Evolutionary conservation across 805 yeast species (phyloP).

Genomic region (Metschnikowia bowlesiae): DNA sequence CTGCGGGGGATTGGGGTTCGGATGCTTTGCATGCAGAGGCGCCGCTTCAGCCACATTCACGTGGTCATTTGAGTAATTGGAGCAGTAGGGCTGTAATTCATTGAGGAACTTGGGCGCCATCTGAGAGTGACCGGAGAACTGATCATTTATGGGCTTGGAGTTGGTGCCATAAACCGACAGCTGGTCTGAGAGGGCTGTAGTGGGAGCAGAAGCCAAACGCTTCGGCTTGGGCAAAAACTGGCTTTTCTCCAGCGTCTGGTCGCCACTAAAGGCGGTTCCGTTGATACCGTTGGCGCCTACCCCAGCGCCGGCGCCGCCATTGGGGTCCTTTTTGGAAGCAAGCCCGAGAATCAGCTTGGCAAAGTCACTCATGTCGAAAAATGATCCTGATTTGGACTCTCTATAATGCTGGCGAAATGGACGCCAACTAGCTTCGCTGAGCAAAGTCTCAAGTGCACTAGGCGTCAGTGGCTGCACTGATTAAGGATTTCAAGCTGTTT

Average conservation of each 20-base stretch:
- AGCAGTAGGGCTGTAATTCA: slow-evolving; percentile 20
- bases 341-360: slow-evolving; percentile 43
- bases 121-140: neutral
- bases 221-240: slow-evolving; percentile 38
- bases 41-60: neutral
- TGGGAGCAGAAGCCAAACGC: slow-evolving; percentile 47
- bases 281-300: neutral
- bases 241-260: neutral
- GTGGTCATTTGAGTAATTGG: slow-evolving; percentile 8
- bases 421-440: too few species aligned
- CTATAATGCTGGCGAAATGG: neutral
- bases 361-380: slow-evolving; percentile 38
- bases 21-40: neutral
- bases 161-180: slow-evolving; percentile 70
- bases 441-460: too few species aligned
- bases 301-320: neutral
- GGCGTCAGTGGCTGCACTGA: too few species aligned
- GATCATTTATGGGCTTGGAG: slow-evolving; percentile 8
- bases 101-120: slow-evolving; percentile 7
- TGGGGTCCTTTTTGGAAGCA: slow-evolving; percentile 27
- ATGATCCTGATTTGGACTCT: neutral
- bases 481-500: too few species aligned
- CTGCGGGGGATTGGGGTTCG: neutral
- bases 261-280: neutral
- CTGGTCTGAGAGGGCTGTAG: slow-evolving; percentile 62